phyloP scores from a whole-genome alignment of 345 rosid species.

The Gossypium anomalum region DNA sequence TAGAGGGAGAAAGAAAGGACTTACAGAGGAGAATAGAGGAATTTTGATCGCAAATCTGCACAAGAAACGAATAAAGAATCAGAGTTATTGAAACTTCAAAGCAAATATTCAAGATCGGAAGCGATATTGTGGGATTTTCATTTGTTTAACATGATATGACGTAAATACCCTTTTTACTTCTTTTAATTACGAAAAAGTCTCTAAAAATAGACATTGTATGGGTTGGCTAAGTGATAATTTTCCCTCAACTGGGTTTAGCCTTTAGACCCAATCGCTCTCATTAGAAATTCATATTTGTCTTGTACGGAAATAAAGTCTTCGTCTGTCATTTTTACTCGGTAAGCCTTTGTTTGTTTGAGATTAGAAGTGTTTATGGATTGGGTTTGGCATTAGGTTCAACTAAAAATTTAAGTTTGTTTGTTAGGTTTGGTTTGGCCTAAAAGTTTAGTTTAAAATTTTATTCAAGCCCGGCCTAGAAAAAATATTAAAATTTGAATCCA shows the following conservation, averaged over 20 bases:
- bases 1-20: background rate
- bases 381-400: fast-evolving
- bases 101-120: constrained; percentile 7
- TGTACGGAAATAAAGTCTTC: no score
- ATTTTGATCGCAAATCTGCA: background rate
- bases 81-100: constrained; percentile 4
- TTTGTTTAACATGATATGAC: background rate
- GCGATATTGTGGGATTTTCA: background rate
- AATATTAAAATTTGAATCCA: no score
- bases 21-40: background rate
- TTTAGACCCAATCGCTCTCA: no score
- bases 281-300: no score
- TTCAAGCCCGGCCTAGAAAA: fast-evolving
- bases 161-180: background rate
- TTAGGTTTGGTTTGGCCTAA: no score
- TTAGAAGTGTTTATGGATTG: fast-evolving
- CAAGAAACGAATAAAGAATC: background rate
- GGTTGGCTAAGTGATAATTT: no score
- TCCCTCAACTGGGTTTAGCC: no score
- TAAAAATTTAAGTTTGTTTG: fast-evolving
- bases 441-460: no score
- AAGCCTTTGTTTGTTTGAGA: no score
- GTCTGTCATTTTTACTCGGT: no score
- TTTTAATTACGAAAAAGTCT: background rate
- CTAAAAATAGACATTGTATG: no score